Conservation (phyloP, 768 basidiomycete genomes). For the Hypholoma fasciculare region DNA sequence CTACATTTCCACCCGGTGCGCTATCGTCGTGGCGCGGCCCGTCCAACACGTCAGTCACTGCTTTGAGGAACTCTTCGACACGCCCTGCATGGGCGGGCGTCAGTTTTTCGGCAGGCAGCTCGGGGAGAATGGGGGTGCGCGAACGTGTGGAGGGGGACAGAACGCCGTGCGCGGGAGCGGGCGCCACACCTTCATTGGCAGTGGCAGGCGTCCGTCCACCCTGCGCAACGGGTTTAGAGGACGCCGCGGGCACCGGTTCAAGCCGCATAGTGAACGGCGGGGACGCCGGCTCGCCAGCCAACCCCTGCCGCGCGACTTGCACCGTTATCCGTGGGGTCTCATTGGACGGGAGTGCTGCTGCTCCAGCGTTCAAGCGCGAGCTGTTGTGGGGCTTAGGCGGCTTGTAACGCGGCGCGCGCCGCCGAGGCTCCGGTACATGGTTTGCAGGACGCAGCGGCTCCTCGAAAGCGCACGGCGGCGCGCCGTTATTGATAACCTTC, state of each 20-base stretch:
- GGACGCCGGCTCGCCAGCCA: neutral
- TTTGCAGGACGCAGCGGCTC: neutral
- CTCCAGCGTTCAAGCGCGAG: neutral
- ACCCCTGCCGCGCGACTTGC: neutral
- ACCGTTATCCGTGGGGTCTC: neutral
- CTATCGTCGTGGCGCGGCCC: neutral
- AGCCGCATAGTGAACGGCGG: neutral
- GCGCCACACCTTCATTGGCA: neutral
- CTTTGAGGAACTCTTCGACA: neutral
- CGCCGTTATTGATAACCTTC: neutral
- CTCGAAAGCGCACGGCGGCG: neutral
- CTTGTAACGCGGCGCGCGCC: conserved; percentile 1
- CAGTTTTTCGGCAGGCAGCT: neutral
- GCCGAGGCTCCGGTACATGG: neutral
- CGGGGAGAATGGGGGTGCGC: neutral
- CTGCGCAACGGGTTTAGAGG: too few species aligned
- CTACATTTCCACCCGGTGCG: neutral
- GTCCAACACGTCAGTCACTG: neutral
- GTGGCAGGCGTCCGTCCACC: neutral
- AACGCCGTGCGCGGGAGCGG: neutral
- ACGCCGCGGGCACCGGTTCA: neutral
- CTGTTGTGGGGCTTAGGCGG: neutral
- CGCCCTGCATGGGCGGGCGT: neutral
- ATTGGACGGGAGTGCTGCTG: neutral
- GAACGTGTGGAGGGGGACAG: neutral